Conservation (phyloP, 1,139 yeast genomes). For the Yamadazyma diospyri region DNA sequence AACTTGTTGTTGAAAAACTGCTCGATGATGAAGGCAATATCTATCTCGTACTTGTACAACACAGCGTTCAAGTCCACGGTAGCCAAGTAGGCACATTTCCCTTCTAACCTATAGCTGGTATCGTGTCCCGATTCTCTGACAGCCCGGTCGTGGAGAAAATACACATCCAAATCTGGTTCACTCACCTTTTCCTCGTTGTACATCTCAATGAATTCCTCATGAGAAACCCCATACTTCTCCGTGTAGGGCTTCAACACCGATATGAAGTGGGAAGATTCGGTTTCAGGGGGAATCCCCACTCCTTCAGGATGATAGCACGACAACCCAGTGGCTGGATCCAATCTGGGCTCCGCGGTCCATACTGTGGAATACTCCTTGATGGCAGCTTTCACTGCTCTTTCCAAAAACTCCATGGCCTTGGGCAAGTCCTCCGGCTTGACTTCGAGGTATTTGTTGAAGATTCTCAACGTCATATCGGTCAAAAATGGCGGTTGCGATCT, state of each 20-base stretch:
- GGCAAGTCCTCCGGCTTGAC: conserved; percentile 29
- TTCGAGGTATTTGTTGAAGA: conserved; percentile 57
- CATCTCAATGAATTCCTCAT: conserved; percentile 66
- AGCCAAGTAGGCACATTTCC: conserved; percentile 83
- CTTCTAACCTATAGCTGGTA: conserved; percentile 87
- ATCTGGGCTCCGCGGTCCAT: conserved; percentile 75
- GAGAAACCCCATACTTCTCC: conserved; percentile 54
- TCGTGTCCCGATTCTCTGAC: conserved; percentile 98
- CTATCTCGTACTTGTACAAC: conserved; percentile 85
- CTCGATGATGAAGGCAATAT: conserved; percentile 67
- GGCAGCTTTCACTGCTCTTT: conserved; percentile 69
- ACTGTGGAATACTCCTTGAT: conserved; percentile 81
- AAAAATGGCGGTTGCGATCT: conserved; percentile 98
- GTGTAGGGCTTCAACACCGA: conserved; percentile 69
- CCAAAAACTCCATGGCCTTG: conserved; percentile 56
- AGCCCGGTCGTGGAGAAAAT: conserved; percentile 89
- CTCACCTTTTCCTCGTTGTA: conserved; percentile 65
- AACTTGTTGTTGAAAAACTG: conserved; percentile 53
- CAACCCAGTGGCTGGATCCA: conserved; percentile 72
- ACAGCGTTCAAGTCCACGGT: conserved; percentile 87
- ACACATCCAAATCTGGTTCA: conserved; percentile 83
- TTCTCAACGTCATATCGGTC: conserved; percentile 84
- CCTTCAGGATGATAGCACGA: conserved; percentile 93
- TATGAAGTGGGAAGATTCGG: conserved; percentile 86
- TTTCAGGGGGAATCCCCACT: conserved; percentile 91